Evolutionary conservation across 2,329 filamentous ascomycete genomes (phyloP).

Genomic region (Alternaria brassicicola): DNA sequence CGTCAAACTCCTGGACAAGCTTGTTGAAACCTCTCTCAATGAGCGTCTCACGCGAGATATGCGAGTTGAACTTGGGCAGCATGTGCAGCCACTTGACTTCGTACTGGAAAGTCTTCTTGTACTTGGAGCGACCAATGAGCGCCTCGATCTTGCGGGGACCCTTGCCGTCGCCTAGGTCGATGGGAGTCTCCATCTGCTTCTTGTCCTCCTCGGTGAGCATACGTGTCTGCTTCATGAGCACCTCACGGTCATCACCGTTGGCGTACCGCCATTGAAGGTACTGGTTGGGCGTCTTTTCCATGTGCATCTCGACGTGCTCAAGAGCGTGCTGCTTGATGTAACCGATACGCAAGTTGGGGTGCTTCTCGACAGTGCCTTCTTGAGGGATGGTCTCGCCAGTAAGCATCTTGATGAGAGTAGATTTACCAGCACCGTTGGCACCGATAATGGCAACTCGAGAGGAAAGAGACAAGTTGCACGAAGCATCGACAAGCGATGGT

Average conservation of each 20-base stretch:
- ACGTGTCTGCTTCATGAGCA: constrained; percentile 96
- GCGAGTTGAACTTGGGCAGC: constrained; percentile 90
- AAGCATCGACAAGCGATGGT: constrained; percentile 84
- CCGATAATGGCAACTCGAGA: constrained; percentile 96
- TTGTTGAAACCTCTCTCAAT: constrained; percentile 86
- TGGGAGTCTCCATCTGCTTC: constrained; percentile 86
- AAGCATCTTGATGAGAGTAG: constrained; percentile 94
- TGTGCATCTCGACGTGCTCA: constrained; percentile 99
- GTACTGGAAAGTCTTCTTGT: constrained; percentile 99
- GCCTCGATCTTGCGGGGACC: constrained; percentile 79
- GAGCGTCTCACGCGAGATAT: constrained; percentile 92
- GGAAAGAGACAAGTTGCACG: constrained; percentile 85
- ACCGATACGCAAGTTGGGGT: constrained; percentile 96
- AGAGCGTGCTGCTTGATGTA: constrained; percentile 99
- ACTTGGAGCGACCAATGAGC: constrained; percentile 95
- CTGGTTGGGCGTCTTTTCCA: constrained; percentile 99
- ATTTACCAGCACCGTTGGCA: constrained; percentile 97
- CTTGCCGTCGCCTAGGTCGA: constrained; percentile 84
- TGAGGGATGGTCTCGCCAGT: constrained; percentile 90
- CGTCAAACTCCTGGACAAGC: constrained; percentile 96
- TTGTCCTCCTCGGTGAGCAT: constrained; percentile 83
- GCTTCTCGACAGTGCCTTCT: constrained; percentile 89
- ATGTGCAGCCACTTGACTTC: constrained; percentile 93
- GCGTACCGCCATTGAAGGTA: constrained; percentile 99
- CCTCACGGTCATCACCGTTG: constrained; percentile 95